phyloP scores from a whole-genome alignment of 2,329 filamentous ascomycete species.

The Stachybotrys chlorohalonatus region DNA sequence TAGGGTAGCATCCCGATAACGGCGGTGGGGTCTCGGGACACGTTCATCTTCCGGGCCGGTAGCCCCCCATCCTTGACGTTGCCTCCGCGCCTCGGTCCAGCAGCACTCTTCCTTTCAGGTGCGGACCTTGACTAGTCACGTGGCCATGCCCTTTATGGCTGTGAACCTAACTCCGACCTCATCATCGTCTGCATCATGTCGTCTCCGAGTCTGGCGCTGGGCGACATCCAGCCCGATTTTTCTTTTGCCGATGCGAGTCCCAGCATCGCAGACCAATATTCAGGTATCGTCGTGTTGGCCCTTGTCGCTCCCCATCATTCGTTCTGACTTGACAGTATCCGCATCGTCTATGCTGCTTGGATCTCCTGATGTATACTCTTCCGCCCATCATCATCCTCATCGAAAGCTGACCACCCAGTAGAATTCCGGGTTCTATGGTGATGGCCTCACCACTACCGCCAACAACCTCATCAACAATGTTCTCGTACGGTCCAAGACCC shows the following conservation, averaged over 20 bases:
- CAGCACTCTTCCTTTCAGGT: not conserved
- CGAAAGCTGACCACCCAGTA: not conserved
- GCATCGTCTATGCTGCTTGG: not conserved
- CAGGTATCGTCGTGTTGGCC: not conserved
- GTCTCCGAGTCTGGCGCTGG: not conserved
- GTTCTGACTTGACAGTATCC: not conserved
- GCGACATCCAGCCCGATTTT: not conserved
- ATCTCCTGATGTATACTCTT: not conserved
- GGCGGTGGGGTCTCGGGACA: not conserved
- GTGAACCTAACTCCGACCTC: not conserved
- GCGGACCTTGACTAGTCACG: not conserved
- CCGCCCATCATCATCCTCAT: not conserved
- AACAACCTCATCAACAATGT: slow-evolving; percentile 10
- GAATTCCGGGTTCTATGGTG: not conserved
- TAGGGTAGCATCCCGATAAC: not conserved
- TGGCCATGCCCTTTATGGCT: not conserved
- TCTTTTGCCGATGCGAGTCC: not conserved
- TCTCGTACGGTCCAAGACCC: slow-evolving; percentile 8
- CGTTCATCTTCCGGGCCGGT: not conserved
- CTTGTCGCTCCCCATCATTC: not conserved
- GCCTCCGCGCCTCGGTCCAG: no score
- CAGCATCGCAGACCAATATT: not conserved
- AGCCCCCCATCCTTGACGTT: not conserved
- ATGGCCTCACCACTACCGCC: slow-evolving; percentile 1
- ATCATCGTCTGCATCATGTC: not conserved